Conservation (phyloP, 164 flowering plant genomes). For the Kalanchoe fedtschenkoi region DNA sequence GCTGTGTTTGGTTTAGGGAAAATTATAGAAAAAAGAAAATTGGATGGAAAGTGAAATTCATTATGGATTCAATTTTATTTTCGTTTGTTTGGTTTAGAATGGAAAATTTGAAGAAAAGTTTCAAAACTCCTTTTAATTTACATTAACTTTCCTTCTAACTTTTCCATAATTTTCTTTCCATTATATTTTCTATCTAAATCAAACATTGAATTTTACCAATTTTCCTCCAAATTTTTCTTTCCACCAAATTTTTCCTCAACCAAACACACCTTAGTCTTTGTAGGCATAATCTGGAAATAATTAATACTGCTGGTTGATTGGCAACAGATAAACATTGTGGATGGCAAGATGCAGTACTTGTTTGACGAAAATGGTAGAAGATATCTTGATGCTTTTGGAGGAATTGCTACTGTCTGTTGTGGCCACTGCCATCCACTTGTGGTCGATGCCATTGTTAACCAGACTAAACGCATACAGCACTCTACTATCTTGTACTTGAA, state of each 20-base stretch:
- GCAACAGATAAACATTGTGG: conserved; percentile 64
- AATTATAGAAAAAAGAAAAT: no score
- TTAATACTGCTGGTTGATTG: not conserved
- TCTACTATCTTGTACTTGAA: conserved; percentile 80
- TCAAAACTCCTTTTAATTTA: no score
- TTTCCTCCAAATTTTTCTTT: no score
- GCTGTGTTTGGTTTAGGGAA: no score
- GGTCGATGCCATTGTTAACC: conserved; percentile 55
- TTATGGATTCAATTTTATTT: not conserved
- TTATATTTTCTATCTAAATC: no score
- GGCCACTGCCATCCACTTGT: conserved; percentile 97
- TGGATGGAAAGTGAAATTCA: no score
- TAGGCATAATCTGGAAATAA: not conserved
- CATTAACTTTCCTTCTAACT: no score
- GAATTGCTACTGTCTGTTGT: conserved; percentile 82
- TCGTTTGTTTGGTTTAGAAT: no score
- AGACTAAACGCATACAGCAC: conserved; percentile 64
- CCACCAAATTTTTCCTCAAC: no score
- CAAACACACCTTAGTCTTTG: not conserved
- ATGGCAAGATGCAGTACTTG: conserved; percentile 91
- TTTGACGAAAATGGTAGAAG: conserved; percentile 80
- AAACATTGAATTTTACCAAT: no score
- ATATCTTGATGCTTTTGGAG: conserved; percentile 86
- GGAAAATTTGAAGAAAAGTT: no score
- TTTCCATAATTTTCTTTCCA: no score